Evolutionary conservation across 139 green algal genomes (phyloP), one percentile per base, ranked within the genome.

Genomic region (Chlorella vulgaris): DNA sequence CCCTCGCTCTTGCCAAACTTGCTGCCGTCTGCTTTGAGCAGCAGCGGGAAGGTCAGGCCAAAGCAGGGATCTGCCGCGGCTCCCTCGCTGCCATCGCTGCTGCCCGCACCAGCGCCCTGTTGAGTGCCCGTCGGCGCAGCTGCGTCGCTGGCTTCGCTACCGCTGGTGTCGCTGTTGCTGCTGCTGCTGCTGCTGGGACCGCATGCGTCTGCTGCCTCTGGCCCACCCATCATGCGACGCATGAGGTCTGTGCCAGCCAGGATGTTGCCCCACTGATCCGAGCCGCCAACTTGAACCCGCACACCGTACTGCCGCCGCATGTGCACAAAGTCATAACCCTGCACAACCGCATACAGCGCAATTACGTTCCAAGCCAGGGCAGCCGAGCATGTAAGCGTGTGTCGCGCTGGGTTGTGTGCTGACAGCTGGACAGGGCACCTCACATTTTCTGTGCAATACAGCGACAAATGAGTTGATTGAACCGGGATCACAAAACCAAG

Each of bases 181-280:
- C 71, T 67, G 71, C 51, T 50, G 71, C 21, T 4, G 21, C 35
- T 43, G 70, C 13, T 35, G 50, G 3, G 31, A 18, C 19, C 58
- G 38, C 74, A 33, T 22, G 4, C 42, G 26, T 43, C 62, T 61
- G 35, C 39, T 47, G 40, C 26, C 67, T 80, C 1, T 74, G 78
- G 8, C 84, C 87, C 21, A 82, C 83, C 90, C 73, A 95, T 73
- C 83, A 98, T 86, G 76, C 88, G 86, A 29, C 93, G 81, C 29
- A 96, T 86, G 43, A 99, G 90, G 74, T 98, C 96, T 0, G 94
- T 97, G 36, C 84, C 92, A 0, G 96, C 94, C 4, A 91, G 96
- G 88, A 99, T 99, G 93, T 99, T 99, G 63, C 96, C 96, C 96
- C 94, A 98, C 87, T 99, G 96, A 88, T 99, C 96, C 75, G 90